phyloP scores from a whole-genome alignment of 2,329 filamentous ascomycete species.

The Rhytidhysteron rufulum region DNA sequence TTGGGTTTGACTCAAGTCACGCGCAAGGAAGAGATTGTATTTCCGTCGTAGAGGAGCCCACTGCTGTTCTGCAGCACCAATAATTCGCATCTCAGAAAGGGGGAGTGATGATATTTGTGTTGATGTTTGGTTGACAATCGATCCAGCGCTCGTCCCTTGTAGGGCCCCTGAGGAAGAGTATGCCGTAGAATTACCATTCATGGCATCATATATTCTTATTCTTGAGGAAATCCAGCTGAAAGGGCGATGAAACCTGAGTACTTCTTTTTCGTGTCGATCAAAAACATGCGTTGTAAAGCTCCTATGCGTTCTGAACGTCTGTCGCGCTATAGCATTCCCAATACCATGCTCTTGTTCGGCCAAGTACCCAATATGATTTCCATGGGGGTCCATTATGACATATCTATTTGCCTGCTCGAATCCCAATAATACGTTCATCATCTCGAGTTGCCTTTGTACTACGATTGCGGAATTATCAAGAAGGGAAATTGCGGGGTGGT shows the following conservation, averaged over 20 bases:
- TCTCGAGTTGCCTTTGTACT: slow-evolving; percentile 60
- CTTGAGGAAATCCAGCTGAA: slow-evolving; percentile 62
- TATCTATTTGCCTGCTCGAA: slow-evolving; percentile 67
- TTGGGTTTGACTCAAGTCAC: slow-evolving; percentile 39
- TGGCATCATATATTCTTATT: slow-evolving; percentile 40
- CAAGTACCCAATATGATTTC: slow-evolving; percentile 61
- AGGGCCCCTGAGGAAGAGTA: slow-evolving; percentile 41
- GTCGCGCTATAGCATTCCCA: slow-evolving; percentile 53
- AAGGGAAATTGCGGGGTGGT: slow-evolving; percentile 56
- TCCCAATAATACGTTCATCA: slow-evolving; percentile 63
- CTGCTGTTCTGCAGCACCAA: slow-evolving; percentile 61
- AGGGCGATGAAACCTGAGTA: slow-evolving; percentile 58
- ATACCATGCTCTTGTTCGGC: slow-evolving; percentile 61
- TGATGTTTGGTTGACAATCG: slow-evolving; percentile 42
- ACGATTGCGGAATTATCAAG: slow-evolving; percentile 60
- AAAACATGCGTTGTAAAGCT: slow-evolving; percentile 65
- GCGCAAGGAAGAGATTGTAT: slow-evolving; percentile 62
- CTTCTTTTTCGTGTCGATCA: slow-evolving; percentile 57
- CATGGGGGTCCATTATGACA: slow-evolving; percentile 61
- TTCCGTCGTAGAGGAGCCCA: slow-evolving; percentile 61
- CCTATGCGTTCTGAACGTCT: slow-evolving; percentile 59
- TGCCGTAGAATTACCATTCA: slow-evolving; percentile 15
- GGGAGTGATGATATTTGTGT: slow-evolving; percentile 52
- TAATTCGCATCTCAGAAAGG: slow-evolving; percentile 57
- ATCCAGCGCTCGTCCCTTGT: slow-evolving; percentile 42